These are phyloP conservation scores for Solanum medicagineum DNA, from an alignment of 257 asterid species.

Conservation along the genomic window DNA sequence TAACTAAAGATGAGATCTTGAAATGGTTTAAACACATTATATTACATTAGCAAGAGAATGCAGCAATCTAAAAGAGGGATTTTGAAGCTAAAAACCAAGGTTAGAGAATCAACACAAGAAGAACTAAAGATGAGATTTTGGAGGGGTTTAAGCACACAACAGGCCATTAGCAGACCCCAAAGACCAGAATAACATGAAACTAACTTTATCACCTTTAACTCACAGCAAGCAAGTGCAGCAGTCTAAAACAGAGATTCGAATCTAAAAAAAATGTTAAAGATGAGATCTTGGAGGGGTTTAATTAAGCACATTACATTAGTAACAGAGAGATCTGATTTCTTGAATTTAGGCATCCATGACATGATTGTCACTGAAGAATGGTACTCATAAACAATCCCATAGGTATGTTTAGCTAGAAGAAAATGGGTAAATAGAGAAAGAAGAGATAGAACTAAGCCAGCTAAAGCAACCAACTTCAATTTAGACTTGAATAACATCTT, in stretches of 20 bases:
- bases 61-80: not conserved
- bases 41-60: not conserved
- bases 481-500: constrained; percentile 60
- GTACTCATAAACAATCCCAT: constrained; percentile 58
- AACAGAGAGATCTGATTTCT: constrained; percentile 40
- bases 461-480: constrained; percentile 69
- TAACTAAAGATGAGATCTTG: constrained; percentile 37
- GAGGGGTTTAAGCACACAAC: constrained; percentile 20
- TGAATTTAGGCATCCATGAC: constrained; percentile 84
- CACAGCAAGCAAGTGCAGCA: not conserved
- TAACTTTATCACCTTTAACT: not conserved
- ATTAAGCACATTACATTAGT: constrained; percentile 30
- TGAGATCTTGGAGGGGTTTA: constrained; percentile 11
- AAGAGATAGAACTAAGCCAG: constrained; percentile 69
- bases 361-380: constrained; percentile 78
- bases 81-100: not conserved
- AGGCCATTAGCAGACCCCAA: constrained; percentile 1
- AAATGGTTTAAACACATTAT: not conserved
- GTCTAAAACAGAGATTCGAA: not conserved
- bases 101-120: not conserved
- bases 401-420: constrained; percentile 73
- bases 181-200: not conserved
- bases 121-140: constrained; percentile 17
- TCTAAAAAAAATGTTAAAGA: not conserved
- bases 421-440: constrained; percentile 78